Evolutionary conservation across 1,284 basidiomycete genomes (phyloP), one percentile per base, ranked within the genome.

Genomic region (Xerocomus nothofagi): DNA sequence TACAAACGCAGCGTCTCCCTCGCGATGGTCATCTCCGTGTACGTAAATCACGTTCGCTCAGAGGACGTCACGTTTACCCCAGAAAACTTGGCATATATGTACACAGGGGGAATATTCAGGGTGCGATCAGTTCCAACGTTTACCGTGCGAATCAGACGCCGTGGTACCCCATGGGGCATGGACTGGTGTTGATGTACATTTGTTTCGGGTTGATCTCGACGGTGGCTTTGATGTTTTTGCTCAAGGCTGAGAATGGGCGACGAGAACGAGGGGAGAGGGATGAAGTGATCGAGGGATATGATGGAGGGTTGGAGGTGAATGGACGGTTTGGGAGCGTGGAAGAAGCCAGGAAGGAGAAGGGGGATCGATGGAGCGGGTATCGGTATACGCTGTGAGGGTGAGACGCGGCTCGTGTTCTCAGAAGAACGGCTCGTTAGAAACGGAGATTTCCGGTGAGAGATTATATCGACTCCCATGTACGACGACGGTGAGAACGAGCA

Each of bases 1-100:
- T 90, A 89, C 67, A 89, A 89, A 58, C 82, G 87, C 20, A 84
- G 83, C 55, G 86, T 88, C 2, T 78, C 84, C 0, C 71, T 88
- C 21, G 88, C 75, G 1, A 84, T 87, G 82, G 77, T 81, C 6
- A 85, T 87, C 48, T 77, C 80, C 48, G 80, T 77, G 81, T 82
- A 53, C 58, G 79, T 70, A 21, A 21, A n/a, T n/a, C n/a, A n/a
- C n/a, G n/a, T n/a, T n/a, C n/a, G n/a, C n/a, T n/a, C n/a, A n/a
- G n/a, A n/a, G n/a, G n/a, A n/a, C n/a, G n/a, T n/a, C n/a, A n/a
- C n/a, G n/a, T n/a, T n/a, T n/a, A n/a, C n/a, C n/a, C n/a, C n/a
- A n/a, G n/a, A n/a, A n/a, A n/a, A n/a, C n/a, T n/a, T n/a, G n/a
- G n/a, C n/a, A n/a, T n/a, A n/a, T n/a, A n/a, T n/a, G n/a, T n/a